These are phyloP conservation scores for Mycosphaerella arachidis DNA, from an alignment of 2,329 filamentous ascomycete genomes.

Conservation along the genomic window DNA sequence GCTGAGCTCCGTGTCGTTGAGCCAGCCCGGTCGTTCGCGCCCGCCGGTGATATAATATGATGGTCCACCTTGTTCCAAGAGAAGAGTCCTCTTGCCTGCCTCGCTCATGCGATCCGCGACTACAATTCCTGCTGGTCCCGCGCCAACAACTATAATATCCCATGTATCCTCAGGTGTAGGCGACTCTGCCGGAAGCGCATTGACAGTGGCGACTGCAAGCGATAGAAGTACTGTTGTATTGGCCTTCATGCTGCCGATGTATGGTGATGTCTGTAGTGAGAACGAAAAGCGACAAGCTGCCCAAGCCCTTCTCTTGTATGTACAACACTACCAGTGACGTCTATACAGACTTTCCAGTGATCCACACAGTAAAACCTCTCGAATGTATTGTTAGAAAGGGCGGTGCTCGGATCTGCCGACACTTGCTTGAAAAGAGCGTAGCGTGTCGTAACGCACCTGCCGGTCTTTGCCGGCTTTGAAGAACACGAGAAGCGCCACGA, in stretches of 20 bases:
- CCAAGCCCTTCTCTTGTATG: neutral
- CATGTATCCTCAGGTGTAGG: neutral
- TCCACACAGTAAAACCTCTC: neutral
- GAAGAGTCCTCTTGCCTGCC: constrained; percentile 48
- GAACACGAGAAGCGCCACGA: neutral
- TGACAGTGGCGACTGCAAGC: neutral
- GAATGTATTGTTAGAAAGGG: neutral
- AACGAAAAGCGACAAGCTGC: neutral
- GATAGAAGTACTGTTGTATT: neutral
- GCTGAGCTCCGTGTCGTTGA: constrained; percentile 45
- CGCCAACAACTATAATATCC: constrained; percentile 26
- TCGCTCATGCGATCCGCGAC: constrained; percentile 50
- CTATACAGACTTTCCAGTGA: neutral
- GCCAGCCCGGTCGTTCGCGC: constrained; percentile 47
- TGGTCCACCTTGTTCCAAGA: constrained; percentile 50
- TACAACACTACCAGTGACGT: neutral
- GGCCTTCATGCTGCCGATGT: neutral
- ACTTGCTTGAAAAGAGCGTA: neutral
- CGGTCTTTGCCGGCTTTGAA: neutral
- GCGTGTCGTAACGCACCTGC: neutral
- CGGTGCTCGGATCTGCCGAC: neutral
- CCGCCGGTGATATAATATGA: constrained; percentile 33
- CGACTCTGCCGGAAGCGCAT: neutral
- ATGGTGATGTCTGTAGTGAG: neutral
- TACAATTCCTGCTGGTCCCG: constrained; percentile 52